Evolutionary conservation across 768 basidiomycete genomes (phyloP), one percentile per base, ranked within the genome.

Genomic region (Rhodotorula sphaerocarpa): DNA sequence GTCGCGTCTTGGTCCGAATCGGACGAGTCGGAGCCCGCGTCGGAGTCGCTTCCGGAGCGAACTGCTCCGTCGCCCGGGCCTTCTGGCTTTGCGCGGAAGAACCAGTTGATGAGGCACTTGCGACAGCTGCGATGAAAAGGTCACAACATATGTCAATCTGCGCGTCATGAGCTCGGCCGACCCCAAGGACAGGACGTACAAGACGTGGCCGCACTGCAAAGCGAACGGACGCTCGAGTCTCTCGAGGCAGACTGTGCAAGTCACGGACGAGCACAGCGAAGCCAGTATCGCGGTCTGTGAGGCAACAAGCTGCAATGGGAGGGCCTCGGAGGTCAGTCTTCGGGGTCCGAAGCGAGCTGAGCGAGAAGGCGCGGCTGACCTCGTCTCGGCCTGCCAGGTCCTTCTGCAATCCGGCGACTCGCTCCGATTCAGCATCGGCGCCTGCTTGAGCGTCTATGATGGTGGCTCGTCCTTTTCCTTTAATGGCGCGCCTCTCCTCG

Each of bases 151-250:
- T 39, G 36, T 39, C 36, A 39, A 16, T 39, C 36, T 9, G 9
- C 10, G 16, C 16, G 16, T 16, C 10, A 16, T 39, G 10, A 39
- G 16, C 10, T 39, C 36, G 36, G n/a, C n/a, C 18, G 21, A 45
- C 7, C 23, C 14, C 6, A n/a, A n/a, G 21, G 23, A 23, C 44
- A n/a, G 44, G n/a, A n/a, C 63, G 25, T 21, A 69, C 63, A 62
- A 65, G 48, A 69, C 61, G 50, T 69, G 67, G 5, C 67, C 67
- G 55, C 67, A 69, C 2, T 48, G 57, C 20, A 69, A 61, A n/a
- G 67, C 50, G 50, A 59, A 57, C 0, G 67, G 67, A 27, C 50
- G 55, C 34, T 65, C 63, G 57, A 69, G 64, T 16, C 55, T 43
- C 36, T 69, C 67, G 45, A 65, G 60, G 45, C 67, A 69, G 55